Conservation (phyloP, 768 basidiomycete species). For the Mycena epipterygia region DNA sequence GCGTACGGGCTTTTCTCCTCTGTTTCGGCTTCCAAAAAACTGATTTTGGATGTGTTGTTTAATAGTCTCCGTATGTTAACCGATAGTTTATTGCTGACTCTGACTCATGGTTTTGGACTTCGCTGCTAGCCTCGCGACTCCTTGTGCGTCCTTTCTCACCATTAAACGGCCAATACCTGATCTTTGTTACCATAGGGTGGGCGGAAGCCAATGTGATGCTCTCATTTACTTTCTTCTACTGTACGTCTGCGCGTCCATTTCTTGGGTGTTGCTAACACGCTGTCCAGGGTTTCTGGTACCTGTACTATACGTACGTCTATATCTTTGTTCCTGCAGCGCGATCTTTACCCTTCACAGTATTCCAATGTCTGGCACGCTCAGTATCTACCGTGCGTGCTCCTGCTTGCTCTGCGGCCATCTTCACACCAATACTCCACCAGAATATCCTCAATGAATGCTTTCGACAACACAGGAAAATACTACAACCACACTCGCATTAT, state of each 20-base stretch:
- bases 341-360: slow-evolving; percentile 50
- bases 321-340: background rate
- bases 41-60: background rate
- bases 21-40: background rate
- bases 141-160: slow-evolving; percentile 50
- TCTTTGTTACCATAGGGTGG: slow-evolving; percentile 70
- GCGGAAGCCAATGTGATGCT: slow-evolving; percentile 77
- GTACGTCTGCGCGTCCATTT: slow-evolving; percentile 46
- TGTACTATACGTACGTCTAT: slow-evolving; percentile 56
- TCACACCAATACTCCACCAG: slow-evolving; percentile 39
- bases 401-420: slow-evolving; percentile 32
- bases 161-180: slow-evolving; percentile 7
- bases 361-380: slow-evolving; percentile 70
- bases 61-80: slow-evolving; percentile 24
- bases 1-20: slow-evolving; percentile 52
- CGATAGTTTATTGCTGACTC: background rate
- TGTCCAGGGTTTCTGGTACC: slow-evolving; percentile 63
- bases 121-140: slow-evolving; percentile 57
- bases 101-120: background rate
- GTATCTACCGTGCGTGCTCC: slow-evolving; percentile 65
- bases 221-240: slow-evolving; percentile 77
- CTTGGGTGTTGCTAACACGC: background rate
- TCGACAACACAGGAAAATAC: slow-evolving; percentile 66
- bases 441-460: slow-evolving; percentile 65
- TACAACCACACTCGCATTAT: slow-evolving; percentile 63